phyloP scores from a whole-genome alignment of 148 eudicot species.

The Simmondsia chinensis region DNA sequence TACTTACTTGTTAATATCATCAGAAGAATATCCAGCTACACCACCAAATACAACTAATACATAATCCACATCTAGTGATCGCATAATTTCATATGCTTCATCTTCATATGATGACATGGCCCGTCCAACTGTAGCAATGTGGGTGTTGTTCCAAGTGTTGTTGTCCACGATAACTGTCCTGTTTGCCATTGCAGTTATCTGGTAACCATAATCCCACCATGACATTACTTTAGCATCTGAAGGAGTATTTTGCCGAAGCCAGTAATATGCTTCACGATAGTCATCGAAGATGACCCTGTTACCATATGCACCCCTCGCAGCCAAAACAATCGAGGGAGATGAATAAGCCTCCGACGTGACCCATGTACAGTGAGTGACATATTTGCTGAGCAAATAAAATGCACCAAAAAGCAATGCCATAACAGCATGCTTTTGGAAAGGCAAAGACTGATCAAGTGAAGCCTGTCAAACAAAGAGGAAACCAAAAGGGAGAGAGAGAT shows the following conservation, averaged over 20 bases:
- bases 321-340: constrained; percentile 92
- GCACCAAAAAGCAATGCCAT: constrained; percentile 88
- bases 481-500: not conserved
- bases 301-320: constrained; percentile 94
- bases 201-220: constrained; percentile 99
- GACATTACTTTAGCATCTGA: constrained; percentile 95
- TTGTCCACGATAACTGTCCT: constrained; percentile 96
- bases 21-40: constrained; percentile 96
- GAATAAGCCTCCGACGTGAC: constrained; percentile 99
- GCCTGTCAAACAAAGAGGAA: constrained; percentile 52
- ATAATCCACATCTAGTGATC: constrained; percentile 92
- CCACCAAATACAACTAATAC: constrained; percentile 98
- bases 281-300: constrained; percentile 93
- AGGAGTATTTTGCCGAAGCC: constrained; percentile 96
- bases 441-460: constrained; percentile 69
- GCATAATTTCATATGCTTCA: constrained; percentile 96
- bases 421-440: constrained; percentile 75
- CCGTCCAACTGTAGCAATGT: constrained; percentile 96
- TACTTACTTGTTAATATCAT: constrained; percentile 94
- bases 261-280: constrained; percentile 96
- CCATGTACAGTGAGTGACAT: constrained; percentile 92
- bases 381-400: constrained; percentile 86
- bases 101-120: constrained; percentile 98
- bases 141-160: constrained; percentile 98
- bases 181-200: constrained; percentile 98